Evolutionary conservation across 176 grass and related monocot species (phyloP).

Genomic region (Dactylis glomerata): DNA sequence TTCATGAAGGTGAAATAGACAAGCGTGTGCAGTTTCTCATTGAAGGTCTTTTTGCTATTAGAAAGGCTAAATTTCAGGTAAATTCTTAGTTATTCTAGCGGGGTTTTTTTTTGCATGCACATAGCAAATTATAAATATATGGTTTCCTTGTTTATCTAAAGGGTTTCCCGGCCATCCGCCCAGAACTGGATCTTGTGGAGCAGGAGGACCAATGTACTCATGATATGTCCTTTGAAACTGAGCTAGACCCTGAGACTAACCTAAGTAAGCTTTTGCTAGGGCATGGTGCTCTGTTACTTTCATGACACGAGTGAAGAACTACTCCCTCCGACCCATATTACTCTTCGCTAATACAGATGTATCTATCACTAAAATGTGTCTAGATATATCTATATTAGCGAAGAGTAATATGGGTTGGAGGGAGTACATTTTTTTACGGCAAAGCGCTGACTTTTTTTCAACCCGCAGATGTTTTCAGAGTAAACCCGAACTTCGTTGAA

Average conservation of each 20-base stretch:
- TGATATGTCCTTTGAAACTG: conserved; percentile 84
- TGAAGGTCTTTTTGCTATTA: conserved; percentile 96
- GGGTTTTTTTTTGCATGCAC: neutral
- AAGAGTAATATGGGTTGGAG: too few relatives aligned
- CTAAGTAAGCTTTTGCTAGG: conserved; percentile 53
- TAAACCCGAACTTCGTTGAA: conserved; percentile 73
- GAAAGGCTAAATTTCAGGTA: conserved; percentile 99
- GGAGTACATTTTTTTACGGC: conserved; percentile 5
- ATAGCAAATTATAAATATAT: conserved; percentile 9
- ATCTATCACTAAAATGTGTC: too few relatives aligned
- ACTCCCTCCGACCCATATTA: too few relatives aligned
- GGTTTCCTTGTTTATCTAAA: conserved; percentile 33
- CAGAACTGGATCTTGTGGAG: conserved; percentile 94
- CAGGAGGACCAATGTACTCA: conserved; percentile 95
- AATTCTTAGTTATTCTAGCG: conserved; percentile 10
- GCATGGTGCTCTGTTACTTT: neutral
- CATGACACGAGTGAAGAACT: conserved; percentile 11
- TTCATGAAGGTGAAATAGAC: conserved; percentile 98
- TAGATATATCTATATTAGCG: too few relatives aligned
- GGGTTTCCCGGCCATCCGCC: conserved; percentile 90
- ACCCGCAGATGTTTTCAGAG: conserved; percentile 84
- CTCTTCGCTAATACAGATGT: too few relatives aligned
- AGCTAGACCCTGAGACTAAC: conserved; percentile 82
- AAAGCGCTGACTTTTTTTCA: conserved; percentile 20
- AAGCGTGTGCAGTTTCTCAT: conserved; percentile 95